These are phyloP conservation scores for Penicillium sp. DNA, from an alignment of 2,329 filamentous ascomycete genomes.

Conservation along the genomic window DNA sequence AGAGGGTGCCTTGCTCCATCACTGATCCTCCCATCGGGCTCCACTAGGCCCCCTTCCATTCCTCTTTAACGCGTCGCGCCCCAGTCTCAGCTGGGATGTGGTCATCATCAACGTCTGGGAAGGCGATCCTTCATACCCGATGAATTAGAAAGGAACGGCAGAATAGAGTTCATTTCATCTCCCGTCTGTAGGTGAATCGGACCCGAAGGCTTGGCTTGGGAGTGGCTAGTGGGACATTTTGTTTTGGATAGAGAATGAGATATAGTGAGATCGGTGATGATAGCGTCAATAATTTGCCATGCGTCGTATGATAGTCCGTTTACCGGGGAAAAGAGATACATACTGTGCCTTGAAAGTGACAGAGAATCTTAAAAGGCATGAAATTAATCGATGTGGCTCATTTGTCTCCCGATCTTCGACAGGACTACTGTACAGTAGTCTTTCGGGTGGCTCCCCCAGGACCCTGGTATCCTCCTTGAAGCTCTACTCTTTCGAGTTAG, in stretches of 20 bases:
- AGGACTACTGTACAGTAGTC: background rate
- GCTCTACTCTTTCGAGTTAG: background rate
- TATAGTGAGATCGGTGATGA: background rate
- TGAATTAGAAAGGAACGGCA: constrained; percentile 3
- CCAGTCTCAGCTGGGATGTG: constrained; percentile 3
- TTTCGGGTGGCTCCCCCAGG: constrained; percentile 7
- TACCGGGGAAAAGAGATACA: background rate
- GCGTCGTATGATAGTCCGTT: background rate
- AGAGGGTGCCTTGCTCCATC: background rate
- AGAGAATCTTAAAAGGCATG: background rate
- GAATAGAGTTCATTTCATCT: constrained; percentile 18
- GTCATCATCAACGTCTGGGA: constrained; percentile 17
- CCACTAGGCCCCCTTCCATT: background rate
- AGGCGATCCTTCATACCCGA: constrained; percentile 24
- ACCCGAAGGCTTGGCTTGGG: constrained; percentile 1
- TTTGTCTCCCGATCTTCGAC: background rate
- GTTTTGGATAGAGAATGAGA: background rate
- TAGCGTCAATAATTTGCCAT: constrained; percentile 1
- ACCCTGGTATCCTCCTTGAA: background rate
- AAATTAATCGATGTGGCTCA: background rate
- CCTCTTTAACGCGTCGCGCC: background rate
- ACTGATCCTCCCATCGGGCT: background rate
- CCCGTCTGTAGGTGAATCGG: constrained; percentile 15
- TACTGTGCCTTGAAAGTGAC: background rate
- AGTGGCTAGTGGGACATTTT: background rate